Percentiles rank a stretch among this genome's conserved stretches.
Conservation (phyloP, 345 rosid species). For the Passiflora organensis region DNA sequence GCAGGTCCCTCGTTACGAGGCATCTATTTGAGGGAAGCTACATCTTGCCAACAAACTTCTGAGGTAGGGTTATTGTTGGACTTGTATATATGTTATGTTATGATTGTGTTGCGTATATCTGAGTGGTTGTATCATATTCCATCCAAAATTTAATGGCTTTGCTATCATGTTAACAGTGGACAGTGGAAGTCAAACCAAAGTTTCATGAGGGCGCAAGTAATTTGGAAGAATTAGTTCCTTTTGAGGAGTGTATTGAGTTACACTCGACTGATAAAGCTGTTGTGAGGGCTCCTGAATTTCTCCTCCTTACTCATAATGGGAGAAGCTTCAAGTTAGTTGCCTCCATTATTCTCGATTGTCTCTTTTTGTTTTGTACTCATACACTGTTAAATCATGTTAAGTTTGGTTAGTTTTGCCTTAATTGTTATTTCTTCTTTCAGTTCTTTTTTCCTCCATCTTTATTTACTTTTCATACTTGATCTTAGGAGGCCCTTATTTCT, state of each 20-base stretch:
- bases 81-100: not conserved
- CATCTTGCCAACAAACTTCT: slow-evolving; percentile 56
- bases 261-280: slow-evolving; percentile 62
- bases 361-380: not conserved
- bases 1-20: slow-evolving; percentile 87
- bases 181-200: slow-evolving; percentile 80
- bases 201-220: slow-evolving; percentile 95
- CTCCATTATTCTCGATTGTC: slow-evolving; percentile 13
- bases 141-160: slow-evolving; percentile 9
- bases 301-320: slow-evolving; percentile 85
- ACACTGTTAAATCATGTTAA: no score
- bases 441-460: no score
- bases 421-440: no score
- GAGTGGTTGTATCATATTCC: not conserved
- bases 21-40: slow-evolving; percentile 80
- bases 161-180: slow-evolving; percentile 60
- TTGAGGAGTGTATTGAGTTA: slow-evolving; percentile 85
- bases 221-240: slow-evolving; percentile 84
- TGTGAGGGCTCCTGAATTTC: slow-evolving; percentile 77
- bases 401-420: no score
- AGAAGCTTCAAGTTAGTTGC: slow-evolving; percentile 88
- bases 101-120: not conserved
- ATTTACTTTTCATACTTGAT: not conserved
- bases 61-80: slow-evolving; percentile 56
- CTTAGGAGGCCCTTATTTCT: not conserved